Percentiles rank a stretch among this genome's conserved stretches.
Evolutionary conservation across 2,329 filamentous ascomycete species (phyloP).

Genomic region (Ceratocystis huliohia): DNA sequence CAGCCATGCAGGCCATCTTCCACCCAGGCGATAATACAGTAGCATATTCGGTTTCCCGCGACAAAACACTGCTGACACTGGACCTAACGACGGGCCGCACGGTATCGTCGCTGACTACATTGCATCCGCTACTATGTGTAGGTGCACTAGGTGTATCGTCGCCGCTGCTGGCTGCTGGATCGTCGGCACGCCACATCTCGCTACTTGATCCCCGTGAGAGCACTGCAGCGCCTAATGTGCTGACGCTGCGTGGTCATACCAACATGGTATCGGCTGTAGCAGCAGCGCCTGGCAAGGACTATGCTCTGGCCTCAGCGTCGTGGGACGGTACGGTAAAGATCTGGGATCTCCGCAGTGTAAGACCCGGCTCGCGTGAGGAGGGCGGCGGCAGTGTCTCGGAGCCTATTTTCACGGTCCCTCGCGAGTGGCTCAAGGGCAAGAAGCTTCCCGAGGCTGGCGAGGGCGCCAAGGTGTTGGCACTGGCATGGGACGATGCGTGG

Average conservation of each 20-base stretch:
- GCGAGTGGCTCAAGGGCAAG: conserved; percentile 56
- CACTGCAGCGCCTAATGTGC: conserved; percentile 61
- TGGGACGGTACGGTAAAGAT: conserved; percentile 87
- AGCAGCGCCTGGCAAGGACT: conserved; percentile 49
- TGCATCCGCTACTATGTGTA: conserved; percentile 70
- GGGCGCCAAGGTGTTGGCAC: conserved; percentile 78
- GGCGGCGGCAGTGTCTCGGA: conserved; percentile 52
- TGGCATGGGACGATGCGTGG: conserved; percentile 72
- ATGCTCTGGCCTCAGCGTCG: conserved; percentile 76
- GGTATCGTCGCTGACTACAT: conserved; percentile 71
- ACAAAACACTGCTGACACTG: conserved; percentile 82
- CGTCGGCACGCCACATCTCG: conserved; percentile 73
- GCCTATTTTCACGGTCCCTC: conserved; percentile 60
- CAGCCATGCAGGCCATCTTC: conserved; percentile 72
- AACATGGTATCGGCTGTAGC: conserved; percentile 50
- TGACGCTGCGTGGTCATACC: conserved; percentile 83
- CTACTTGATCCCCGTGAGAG: conserved; percentile 81
- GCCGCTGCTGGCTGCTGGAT: conserved; percentile 56
- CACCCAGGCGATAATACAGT: conserved; percentile 75
- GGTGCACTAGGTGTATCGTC: conserved; percentile 48
- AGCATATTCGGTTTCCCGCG: conserved; percentile 80
- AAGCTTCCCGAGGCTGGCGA: conserved; percentile 59
- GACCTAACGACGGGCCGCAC: conserved; percentile 70
- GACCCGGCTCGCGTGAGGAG: conserved; percentile 48
- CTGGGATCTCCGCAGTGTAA: conserved; percentile 75